phyloP scores from a whole-genome alignment of 1,284 basidiomycete species.

The Ustilago curta region DNA sequence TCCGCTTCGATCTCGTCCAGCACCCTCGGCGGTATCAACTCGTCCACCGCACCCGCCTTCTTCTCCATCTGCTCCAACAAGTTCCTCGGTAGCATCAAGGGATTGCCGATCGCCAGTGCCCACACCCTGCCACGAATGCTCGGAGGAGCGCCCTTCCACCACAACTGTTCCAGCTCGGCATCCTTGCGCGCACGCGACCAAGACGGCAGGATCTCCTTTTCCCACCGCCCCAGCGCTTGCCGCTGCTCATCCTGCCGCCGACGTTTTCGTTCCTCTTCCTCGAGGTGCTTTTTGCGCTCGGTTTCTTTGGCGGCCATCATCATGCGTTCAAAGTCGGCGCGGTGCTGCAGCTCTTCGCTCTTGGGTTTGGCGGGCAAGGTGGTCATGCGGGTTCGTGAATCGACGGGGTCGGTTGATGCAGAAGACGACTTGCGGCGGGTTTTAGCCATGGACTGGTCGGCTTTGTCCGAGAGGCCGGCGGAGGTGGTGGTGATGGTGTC shows the following conservation, averaged over 20 bases:
- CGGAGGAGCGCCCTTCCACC: slow-evolving; percentile 92
- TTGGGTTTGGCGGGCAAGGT: slow-evolving; percentile 86
- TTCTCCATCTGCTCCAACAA: slow-evolving; percentile 44
- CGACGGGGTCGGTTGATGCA: slow-evolving; percentile 68
- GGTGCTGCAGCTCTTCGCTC: slow-evolving; percentile 83
- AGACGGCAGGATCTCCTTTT: slow-evolving; percentile 82
- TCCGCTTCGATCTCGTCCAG: slow-evolving; percentile 83
- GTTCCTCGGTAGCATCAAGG: slow-evolving; percentile 77
- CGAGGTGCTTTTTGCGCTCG: slow-evolving; percentile 52
- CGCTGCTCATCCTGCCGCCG: slow-evolving; percentile 71
- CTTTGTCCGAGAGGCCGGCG: slow-evolving; percentile 44
- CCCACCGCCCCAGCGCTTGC: slow-evolving; percentile 79
- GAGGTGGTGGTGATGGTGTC: neutral
- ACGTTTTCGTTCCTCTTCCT: slow-evolving; percentile 43
- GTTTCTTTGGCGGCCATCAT: slow-evolving; percentile 75
- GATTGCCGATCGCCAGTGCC: slow-evolving; percentile 88
- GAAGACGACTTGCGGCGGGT: slow-evolving; percentile 45
- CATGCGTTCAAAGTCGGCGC: slow-evolving; percentile 90
- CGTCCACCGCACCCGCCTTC: slow-evolving; percentile 12
- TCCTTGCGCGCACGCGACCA: slow-evolving; percentile 82
- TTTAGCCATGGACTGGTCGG: slow-evolving; percentile 28
- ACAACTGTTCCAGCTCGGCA: slow-evolving; percentile 78
- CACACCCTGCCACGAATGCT: slow-evolving; percentile 87
- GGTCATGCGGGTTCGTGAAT: slow-evolving; percentile 75
- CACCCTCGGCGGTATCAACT: slow-evolving; percentile 65